Conservation (phyloP, 2,329 filamentous ascomycete species). For the Diaporthe longicolla region DNA sequence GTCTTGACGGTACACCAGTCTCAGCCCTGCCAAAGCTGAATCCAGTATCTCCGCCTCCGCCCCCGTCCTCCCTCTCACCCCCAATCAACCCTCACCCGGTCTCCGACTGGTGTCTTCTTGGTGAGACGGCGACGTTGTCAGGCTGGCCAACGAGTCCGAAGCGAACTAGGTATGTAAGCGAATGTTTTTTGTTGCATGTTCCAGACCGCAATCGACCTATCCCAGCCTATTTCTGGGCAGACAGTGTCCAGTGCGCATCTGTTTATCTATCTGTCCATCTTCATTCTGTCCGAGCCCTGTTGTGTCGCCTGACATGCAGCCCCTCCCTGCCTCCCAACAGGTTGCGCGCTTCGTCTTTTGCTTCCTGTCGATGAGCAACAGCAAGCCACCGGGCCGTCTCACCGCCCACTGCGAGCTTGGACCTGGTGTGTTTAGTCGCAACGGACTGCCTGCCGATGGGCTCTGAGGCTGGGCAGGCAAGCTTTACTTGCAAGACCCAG, state of each 20-base stretch:
- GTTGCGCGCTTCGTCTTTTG: not conserved
- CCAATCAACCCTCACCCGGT: not conserved
- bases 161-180: constrained; percentile 32
- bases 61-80: not conserved
- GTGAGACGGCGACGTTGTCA: constrained; percentile 10
- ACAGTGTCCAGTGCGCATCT: constrained; percentile 6
- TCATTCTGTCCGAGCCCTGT: constrained; percentile 3
- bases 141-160: constrained; percentile 20
- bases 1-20: constrained; percentile 15
- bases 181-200: constrained; percentile 17
- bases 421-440: constrained; percentile 29
- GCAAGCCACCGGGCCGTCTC: constrained; percentile 12
- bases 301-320: constrained; percentile 34
- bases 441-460: constrained; percentile 17
- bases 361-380: constrained; percentile 10
- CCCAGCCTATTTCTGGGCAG: constrained; percentile 2
- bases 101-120: constrained; percentile 12
- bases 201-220: constrained; percentile 1
- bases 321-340: not conserved
- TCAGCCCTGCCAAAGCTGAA: constrained; percentile 6
- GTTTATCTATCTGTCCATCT: not conserved
- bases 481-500: constrained; percentile 15
- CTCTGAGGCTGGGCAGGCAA: constrained; percentile 2
- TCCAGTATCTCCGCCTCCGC: no score
- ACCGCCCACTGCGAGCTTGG: not conserved